Evolutionary conservation across 441 rosid genomes (phyloP), one percentile per base, ranked within the genome.

Genomic region (Geranium incanum): DNA sequence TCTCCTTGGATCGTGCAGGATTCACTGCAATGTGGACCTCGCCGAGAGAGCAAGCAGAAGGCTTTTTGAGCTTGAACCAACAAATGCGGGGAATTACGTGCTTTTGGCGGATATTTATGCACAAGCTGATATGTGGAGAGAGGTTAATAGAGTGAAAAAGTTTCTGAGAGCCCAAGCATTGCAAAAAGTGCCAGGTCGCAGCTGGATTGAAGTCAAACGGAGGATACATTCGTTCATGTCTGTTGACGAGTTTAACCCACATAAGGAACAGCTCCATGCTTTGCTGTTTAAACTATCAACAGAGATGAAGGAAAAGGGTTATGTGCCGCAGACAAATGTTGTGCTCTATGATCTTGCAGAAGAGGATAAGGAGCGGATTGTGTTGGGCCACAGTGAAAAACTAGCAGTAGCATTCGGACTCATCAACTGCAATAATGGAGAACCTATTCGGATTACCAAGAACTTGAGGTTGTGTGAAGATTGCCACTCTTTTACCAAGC

Each of bases 361-460:
- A 1, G 81, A 82, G 68, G 97, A 89, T 79, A 93, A 91, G 81
- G 96, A 93, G 78, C 75, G 86, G 66, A 89, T 91, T 15, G 83
- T 91, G 48, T 75, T 89, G 71, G 96, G 98, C 11, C 98, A 93
- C 70, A 91, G 96, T 6, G 96, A 91, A 78, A 93, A 93, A 70
- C 82, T 88, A n/a, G 96, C 98, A 0, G 85, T 93, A 41, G 96
- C 90, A 15, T 91, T 87, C 12, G 97, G 97, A 66, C 87, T 93
- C 7, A 87, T 88, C 77, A 89, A 89, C 76, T 75, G 87, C 18
- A 75, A 79, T 9, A 78, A 81, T 43, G 91, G 91, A 50, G 95
- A 88, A 74, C 76, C 89, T 1, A 87, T 93, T 16, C 78, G 95
- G 80, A 87, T 93, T 64, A 86, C 92, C 15, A 91, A 93, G 86